Evolutionary conservation across 345 rosid genomes (phyloP), one percentile per base, ranked within the genome.

Genomic region (Isatis tinctoria): DNA sequence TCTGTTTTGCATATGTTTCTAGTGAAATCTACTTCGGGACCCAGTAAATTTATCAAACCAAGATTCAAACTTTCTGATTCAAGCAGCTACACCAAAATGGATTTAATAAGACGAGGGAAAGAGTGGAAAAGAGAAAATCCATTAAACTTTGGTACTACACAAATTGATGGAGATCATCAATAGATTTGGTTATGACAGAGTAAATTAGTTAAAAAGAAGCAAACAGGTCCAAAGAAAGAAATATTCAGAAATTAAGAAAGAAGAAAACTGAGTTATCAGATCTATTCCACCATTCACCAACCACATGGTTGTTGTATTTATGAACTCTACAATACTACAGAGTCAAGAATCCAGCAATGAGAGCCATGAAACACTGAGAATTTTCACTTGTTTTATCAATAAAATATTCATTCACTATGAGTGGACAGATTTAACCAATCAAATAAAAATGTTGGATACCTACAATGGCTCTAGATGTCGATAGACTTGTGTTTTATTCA

Each of bases 271-370:
- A 57, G 11, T 52, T 53, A n/a, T 57, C 39, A 58, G 72, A 70
- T 77, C 67, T 54, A 65, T 49, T 77, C 67, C 72, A 76, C 71
- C 60, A 48, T 13, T 71, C 68, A 76, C 59, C 83, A 65, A 76
- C 78, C 69, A 73, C 69, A 72, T 72, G 74, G 67, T 58, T 16
- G 58, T 51, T 71, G 71, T 44, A 76, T 80, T 80, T 49, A 80
- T 76, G 77, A 70, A 37, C 76, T 76, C 75, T 77, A 57, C 53
- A 64, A 20, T 57, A 12, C 36, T 4, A 53, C 17, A 69, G 49
- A 53, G 11, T 28, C 47, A 41, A 40, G 8, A 49, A 47, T 60
- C 73, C 62, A 74, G 36, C 27, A 57, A 60, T 59, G 74, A 61
- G 56, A 54, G 4, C 27, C 45, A 67, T 27, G 4, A 37, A 67